phyloP scores from a whole-genome alignment of 176 grass and related monocot genomes.

The Bothriochloa decipiens region DNA sequence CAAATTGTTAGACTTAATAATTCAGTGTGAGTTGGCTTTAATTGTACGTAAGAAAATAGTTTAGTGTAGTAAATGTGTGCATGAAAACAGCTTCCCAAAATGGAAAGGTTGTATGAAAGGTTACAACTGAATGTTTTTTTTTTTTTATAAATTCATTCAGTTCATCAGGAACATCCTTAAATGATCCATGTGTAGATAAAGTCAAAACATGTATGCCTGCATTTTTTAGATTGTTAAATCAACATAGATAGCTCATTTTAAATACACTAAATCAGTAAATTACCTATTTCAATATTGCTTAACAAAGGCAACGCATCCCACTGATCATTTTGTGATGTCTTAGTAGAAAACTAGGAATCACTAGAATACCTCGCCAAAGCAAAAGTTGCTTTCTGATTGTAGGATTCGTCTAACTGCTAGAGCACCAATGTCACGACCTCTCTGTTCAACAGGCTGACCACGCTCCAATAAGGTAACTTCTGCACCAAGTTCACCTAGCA shows the following conservation, averaged over 20 bases:
- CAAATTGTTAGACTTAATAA: background rate
- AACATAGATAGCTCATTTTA: conserved; percentile 2
- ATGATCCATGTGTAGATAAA: conserved; percentile 28
- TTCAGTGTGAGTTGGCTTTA: background rate
- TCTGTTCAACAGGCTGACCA: conserved; percentile 90
- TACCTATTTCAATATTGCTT: conserved; percentile 17
- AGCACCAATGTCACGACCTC: conserved; percentile 96
- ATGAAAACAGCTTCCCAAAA: conserved; percentile 1
- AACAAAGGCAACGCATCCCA: background rate
- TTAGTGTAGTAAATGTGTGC: background rate
- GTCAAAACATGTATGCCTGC: conserved; percentile 18
- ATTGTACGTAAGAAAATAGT: background rate
- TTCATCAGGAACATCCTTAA: conserved; percentile 20
- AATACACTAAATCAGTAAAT: conserved; percentile 15
- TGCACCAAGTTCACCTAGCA: conserved; percentile 87
- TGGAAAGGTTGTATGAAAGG: background rate
- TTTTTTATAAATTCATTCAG: conserved; percentile 6
- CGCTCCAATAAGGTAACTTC: conserved; percentile 93
- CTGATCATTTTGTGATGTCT: background rate
- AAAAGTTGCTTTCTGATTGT: conserved; percentile 89
- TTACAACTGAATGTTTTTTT: conserved; percentile 24
- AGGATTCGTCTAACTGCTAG: conserved; percentile 84
- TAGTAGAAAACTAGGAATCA: conserved; percentile 39
- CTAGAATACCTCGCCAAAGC: conserved; percentile 91
- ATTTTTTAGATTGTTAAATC: conserved; percentile 27